Conservation (phyloP, 1,139 yeast species). For the Lodderomyces parapsilosis region DNA sequence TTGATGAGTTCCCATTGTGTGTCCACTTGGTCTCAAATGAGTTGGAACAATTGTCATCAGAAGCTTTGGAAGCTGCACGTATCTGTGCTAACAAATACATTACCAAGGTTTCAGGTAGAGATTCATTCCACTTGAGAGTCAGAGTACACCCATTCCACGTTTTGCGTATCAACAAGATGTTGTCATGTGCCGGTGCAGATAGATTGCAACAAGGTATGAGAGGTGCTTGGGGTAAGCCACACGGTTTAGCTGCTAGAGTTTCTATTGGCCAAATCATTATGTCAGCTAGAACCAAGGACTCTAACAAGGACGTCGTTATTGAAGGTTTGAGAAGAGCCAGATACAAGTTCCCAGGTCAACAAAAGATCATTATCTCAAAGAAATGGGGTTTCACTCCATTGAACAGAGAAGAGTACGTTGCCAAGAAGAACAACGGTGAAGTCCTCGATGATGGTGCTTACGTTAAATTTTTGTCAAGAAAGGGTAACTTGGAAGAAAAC, state of each 20-base stretch:
- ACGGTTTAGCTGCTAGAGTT: conserved; percentile 99
- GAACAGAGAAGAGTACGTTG: conserved; percentile 95
- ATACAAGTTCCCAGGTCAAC: conserved; percentile 99
- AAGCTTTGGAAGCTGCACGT: conserved; percentile 99
- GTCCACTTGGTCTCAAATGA: conserved; percentile 99
- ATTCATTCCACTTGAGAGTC: conserved; percentile 99
- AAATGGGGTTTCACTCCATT: conserved; percentile 99
- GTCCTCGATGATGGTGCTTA: conserved; percentile 99
- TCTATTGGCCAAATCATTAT: conserved; percentile 97
- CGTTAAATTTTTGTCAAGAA: conserved; percentile 96
- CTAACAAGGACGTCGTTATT: conserved; percentile 94
- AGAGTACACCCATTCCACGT: conserved; percentile 99
- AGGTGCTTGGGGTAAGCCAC: conserved; percentile 99
- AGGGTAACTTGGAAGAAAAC: conserved; percentile 94
- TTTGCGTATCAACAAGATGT: conserved; percentile 99
- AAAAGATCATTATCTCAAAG: conserved; percentile 97
- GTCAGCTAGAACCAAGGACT: conserved; percentile 98
- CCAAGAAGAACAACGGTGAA: conserved; percentile 94
- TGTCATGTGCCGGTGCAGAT: conserved; percentile 99
- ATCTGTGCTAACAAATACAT: conserved; percentile 99
- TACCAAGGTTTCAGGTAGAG: conserved; percentile 97
- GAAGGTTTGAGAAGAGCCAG: conserved; percentile 99
- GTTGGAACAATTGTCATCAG: conserved; percentile 98
- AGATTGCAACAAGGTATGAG: conserved; percentile 99
- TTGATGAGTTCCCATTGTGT: conserved; percentile 99